phyloP scores from a whole-genome alignment of 352 stramenopile genomes.

The Elongisporangium senticosum region DNA sequence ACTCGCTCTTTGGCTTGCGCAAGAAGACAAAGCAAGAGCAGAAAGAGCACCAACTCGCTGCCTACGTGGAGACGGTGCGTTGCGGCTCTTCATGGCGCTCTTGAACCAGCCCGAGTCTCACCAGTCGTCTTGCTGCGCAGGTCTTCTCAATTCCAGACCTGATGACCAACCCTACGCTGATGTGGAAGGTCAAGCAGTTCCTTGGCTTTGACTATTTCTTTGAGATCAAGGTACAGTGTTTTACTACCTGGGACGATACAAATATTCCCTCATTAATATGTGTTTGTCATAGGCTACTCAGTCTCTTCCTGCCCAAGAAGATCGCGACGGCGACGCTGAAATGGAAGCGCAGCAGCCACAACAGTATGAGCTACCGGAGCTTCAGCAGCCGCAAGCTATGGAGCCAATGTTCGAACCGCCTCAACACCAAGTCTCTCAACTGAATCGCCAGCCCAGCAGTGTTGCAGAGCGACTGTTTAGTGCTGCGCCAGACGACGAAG shows the following conservation, averaged over 20 bases:
- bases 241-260: not conserved
- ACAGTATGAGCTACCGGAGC: not conserved
- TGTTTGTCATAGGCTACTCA: not conserved
- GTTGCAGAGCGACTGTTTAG: not conserved
- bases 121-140: slow-evolving; percentile 13
- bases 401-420: not conserved
- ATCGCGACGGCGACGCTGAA: not conserved
- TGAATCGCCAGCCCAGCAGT: not conserved
- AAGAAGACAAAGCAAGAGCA: slow-evolving; percentile 65
- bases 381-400: not conserved
- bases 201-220: slow-evolving; percentile 68
- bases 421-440: not conserved
- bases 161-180: slow-evolving; percentile 26
- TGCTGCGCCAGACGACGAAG: not conserved
- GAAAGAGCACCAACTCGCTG: slow-evolving; percentile 63
- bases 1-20: slow-evolving; percentile 67
- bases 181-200: slow-evolving; percentile 46
- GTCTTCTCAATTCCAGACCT: slow-evolving; percentile 49
- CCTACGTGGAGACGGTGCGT: slow-evolving; percentile 61
- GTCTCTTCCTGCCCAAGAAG: not conserved
- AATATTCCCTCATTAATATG: not conserved
- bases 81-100: slow-evolving; percentile 1
- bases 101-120: not conserved
- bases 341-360: not conserved
- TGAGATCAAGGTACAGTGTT: slow-evolving; percentile 26